phyloP scores from a whole-genome alignment of 768 basidiomycete species.

The Sarcomyxa edulis region DNA sequence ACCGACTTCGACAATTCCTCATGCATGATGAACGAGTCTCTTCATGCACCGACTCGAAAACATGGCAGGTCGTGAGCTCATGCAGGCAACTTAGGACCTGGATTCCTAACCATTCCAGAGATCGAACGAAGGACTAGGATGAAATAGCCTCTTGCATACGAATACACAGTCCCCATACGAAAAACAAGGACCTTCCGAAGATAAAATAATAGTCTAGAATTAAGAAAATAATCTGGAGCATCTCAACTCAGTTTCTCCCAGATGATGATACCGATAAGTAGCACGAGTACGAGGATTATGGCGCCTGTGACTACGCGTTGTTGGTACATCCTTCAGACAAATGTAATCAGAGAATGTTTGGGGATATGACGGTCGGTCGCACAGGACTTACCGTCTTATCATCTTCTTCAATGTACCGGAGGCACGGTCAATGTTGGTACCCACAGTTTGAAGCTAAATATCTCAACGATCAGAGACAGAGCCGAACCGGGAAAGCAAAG shows the following conservation, averaged over 20 bases:
- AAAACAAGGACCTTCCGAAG: conserved; percentile 6
- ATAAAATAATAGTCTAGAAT: conserved; percentile 12
- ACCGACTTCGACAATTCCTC: too few relatives aligned
- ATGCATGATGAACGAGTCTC: too few relatives aligned
- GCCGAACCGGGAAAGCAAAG: not conserved
- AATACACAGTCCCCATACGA: too few relatives aligned
- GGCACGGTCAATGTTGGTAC: conserved; percentile 85
- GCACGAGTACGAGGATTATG: conserved; percentile 79
- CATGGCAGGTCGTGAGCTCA: too few relatives aligned
- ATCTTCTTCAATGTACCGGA: conserved; percentile 91
- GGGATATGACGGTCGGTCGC: conserved; percentile 13
- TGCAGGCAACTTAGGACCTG: too few relatives aligned
- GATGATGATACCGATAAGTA: conserved; percentile 77
- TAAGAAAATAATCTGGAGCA: conserved; percentile 3
- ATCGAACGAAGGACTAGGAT: too few relatives aligned
- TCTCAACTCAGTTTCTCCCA: conserved; percentile 65
- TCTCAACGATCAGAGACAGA: not conserved
- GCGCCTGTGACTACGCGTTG: conserved; percentile 84
- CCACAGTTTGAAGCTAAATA: conserved; percentile 74
- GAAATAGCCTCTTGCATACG: too few relatives aligned
- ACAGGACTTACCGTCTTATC: conserved; percentile 76
- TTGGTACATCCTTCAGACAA: conserved; percentile 97
- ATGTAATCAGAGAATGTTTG: too few relatives aligned
- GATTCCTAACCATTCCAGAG: too few relatives aligned
- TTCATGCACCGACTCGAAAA: too few relatives aligned